Evolutionary conservation across 176 grass and related monocot species (phyloP).

Genomic region (Carex scoparia): DNA sequence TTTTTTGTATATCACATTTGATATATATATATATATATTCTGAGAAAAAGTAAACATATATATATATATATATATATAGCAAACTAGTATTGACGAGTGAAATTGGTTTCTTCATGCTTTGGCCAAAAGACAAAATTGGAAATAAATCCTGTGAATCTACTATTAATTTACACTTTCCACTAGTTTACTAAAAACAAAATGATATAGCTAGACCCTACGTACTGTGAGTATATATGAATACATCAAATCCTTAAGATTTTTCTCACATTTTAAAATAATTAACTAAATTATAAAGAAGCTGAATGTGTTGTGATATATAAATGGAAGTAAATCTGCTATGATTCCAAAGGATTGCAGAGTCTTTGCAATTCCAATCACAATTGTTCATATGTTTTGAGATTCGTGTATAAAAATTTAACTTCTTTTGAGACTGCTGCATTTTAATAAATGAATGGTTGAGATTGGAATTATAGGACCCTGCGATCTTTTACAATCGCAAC

Average conservation of each 20-base stretch:
- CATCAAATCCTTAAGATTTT: not conserved
- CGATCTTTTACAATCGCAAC: no score
- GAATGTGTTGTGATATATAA: not conserved
- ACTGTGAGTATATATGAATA: not conserved
- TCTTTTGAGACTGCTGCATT: no score
- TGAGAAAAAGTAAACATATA: not conserved
- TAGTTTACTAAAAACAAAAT: not conserved
- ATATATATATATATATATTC: not conserved
- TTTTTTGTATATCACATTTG: not conserved
- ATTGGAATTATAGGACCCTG: no score
- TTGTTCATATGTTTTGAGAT: no score
- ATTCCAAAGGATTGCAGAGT: no score
- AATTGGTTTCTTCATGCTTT: not conserved
- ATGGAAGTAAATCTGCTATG: no score
- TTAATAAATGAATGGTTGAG: no score
- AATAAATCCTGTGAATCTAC: not conserved
- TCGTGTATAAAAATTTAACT: no score
- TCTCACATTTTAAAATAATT: not conserved
- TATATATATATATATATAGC: not conserved
- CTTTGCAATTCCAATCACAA: no score
- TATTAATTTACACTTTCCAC: no score
- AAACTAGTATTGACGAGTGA: not conserved
- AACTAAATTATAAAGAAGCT: not conserved
- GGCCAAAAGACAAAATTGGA: not conserved
- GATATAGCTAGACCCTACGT: not conserved